phyloP scores from a whole-genome alignment of 2,329 filamentous ascomycete genomes.

The Tolypocladium ophioglossoides region DNA sequence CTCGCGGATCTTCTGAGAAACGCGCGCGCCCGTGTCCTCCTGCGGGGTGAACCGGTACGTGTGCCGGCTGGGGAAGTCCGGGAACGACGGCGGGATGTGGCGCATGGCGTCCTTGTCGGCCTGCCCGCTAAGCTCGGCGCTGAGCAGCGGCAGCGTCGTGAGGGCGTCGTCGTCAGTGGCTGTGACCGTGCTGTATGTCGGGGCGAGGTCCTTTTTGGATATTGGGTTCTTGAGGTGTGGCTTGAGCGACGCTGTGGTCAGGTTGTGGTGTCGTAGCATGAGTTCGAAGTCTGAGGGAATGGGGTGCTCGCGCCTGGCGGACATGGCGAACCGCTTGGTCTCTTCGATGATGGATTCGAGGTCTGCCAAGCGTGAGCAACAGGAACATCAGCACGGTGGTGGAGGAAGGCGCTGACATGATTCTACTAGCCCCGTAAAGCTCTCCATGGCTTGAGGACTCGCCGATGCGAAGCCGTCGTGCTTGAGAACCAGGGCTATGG shows the following conservation, averaged over 20 bases:
- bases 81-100: conserved; percentile 50
- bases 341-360: conserved; percentile 37
- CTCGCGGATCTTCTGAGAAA: conserved; percentile 48
- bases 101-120: conserved; percentile 42
- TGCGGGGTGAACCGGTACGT: conserved; percentile 52
- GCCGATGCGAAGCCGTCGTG: conserved; percentile 49
- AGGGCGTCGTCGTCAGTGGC: conserved; percentile 28
- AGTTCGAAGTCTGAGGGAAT: conserved; percentile 47
- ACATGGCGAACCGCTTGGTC: conserved; percentile 33
- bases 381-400: not conserved
- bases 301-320: conserved; percentile 40
- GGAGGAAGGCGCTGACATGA: conserved; percentile 34
- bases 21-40: conserved; percentile 32
- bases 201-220: conserved; percentile 24
- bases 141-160: conserved; percentile 33
- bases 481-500: conserved; percentile 43
- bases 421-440: conserved; percentile 44
- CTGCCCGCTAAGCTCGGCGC: conserved; percentile 46
- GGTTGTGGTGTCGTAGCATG: conserved; percentile 39
- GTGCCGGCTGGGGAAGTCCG: conserved; percentile 52
- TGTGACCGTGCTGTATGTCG: conserved; percentile 26
- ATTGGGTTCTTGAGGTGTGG: conserved; percentile 47
- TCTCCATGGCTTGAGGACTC: conserved; percentile 46
- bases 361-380: conserved; percentile 26
- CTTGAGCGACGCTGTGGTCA: conserved; percentile 39